Base-by-base conservation (phyloP, 257 asterid genomes). In the Solanum arcanum region DNA sequence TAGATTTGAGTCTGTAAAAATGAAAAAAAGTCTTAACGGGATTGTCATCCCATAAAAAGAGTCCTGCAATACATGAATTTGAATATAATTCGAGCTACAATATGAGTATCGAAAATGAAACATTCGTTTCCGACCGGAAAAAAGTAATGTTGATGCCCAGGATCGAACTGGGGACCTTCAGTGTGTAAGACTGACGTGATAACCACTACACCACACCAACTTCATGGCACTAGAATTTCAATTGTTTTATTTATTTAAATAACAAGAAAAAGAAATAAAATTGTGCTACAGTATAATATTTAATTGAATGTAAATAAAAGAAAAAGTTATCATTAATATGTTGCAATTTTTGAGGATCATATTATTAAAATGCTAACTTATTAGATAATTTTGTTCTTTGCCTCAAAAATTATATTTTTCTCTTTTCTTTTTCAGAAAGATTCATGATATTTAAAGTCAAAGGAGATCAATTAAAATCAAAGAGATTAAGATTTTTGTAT, bases 191-290 rank as follows among this genome's bases (percentile, higher is more conserved):
- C 92, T 90, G 90, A 90, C 91, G 92, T 90, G 92, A 91, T 91
- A 91, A 90, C 93, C 93, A 91, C 93, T 91, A 90, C 93, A 88
- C 93, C 93, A 91, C 93, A 91, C 89, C 91, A 90, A 90, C 90
- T n/a, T 5, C 29, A 0, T 4, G 69, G 0, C 0, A 3, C 0
- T 3, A 3, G 0, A 9, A 3, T 9, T 59, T 59, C 2, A 60
- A 2, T 47, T 13, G 0, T 0, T 3, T 1, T 0, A 59, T 3
- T 20, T 59, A 59, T 0, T 56, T 8, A 59, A 18, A 1, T 20
- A 59, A 20, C 6, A 59, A 9, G 27, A 21, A 59, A 59, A 21
- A 59, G 13, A 59, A 59, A 56, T 20, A 21, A 21, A 59, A 59
- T 9, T 59, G 23, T 21, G 0, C 25, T 59, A 59, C 6, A 59